Base-by-base conservation (phyloP, 768 basidiomycete genomes). In the Chalciporus chontae region DNA sequence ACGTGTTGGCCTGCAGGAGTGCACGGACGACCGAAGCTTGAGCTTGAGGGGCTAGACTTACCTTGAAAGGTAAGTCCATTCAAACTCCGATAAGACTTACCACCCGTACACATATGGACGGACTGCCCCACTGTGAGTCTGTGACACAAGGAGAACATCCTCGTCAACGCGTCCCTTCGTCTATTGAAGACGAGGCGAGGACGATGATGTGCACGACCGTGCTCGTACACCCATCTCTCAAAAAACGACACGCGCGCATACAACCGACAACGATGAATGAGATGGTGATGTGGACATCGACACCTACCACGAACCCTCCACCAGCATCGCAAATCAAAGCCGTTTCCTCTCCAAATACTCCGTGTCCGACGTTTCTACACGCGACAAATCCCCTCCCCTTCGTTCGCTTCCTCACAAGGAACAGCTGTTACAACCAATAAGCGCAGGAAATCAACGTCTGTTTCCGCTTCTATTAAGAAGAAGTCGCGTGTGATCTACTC, bases 151-250 rank as follows among this genome's bases (percentile, higher is more conserved):
- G 43, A 63, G 56, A 45, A 67, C 53, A 45, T 34, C 51, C 7
- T 21, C 19, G 19, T 53, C 57, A 15, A 67, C 69, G 29, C 66
- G 66, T 2, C 56, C 51, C 23, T 48, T 68, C 11, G 40, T 67
- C 37, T 73, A 47, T 73, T 79, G 56, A 62, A n/a, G 69, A 69
- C 24, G 61, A 65, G 32, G 70, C n/a, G n/a, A 71, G 10, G 64
- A 56, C 24, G 63, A 59, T 15, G 65, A 59, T 36, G 52, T 13
- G 23, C 70, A 87, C 38, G 34, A 85, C 86, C 63, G 78, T 77
- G n/a, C 79, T 76, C 51, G 7, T 36, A n/a, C n/a, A 36, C 79
- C 87, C 73, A 77, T 85, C 57, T 31, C 47, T 5, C 62, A 43
- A 50, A 52, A 46, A 56, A 51, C 48, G 48, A 68, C 58, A 58